These are phyloP conservation scores for Brassica carinata DNA, from an alignment of 345 rosid genomes.

Conservation along the genomic window DNA sequence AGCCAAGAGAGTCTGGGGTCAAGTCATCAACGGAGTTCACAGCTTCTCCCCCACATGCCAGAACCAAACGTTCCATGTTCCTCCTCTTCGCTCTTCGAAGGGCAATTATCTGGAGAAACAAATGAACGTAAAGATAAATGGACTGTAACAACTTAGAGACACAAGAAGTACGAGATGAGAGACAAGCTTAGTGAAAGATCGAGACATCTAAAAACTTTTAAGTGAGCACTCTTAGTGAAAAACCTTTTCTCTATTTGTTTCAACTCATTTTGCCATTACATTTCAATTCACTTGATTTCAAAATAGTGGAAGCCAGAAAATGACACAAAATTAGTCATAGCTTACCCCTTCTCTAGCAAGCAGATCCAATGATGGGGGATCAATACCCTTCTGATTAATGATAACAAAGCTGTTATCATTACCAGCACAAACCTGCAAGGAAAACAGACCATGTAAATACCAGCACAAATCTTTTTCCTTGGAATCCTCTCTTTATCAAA, in stretches of 20 bases:
- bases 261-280: neutral
- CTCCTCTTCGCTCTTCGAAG: constrained; percentile 97
- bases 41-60: constrained; percentile 98
- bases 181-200: neutral
- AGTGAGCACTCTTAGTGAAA: neutral
- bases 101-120: constrained; percentile 44
- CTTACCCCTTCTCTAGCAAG: constrained; percentile 98
- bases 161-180: constrained; percentile 9
- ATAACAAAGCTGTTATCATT: no score
- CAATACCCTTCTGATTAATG: no score
- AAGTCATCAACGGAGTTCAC: constrained; percentile 86
- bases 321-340: neutral
- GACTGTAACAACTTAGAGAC: neutral
- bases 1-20: constrained; percentile 88
- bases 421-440: no score
- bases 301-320: neutral
- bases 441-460: neutral
- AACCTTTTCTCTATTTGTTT: neutral
- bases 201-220: constrained; percentile 4
- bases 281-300: constrained; percentile 10
- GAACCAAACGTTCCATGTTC: constrained; percentile 94
- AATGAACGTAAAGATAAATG: constrained; percentile 6
- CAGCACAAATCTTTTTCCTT: no score
- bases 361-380: neutral
- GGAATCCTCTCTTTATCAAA: no score